These are phyloP conservation scores for Ganoderma sp. DNA, from an alignment of 1,284 basidiomycete species.

Conservation along the genomic window DNA sequence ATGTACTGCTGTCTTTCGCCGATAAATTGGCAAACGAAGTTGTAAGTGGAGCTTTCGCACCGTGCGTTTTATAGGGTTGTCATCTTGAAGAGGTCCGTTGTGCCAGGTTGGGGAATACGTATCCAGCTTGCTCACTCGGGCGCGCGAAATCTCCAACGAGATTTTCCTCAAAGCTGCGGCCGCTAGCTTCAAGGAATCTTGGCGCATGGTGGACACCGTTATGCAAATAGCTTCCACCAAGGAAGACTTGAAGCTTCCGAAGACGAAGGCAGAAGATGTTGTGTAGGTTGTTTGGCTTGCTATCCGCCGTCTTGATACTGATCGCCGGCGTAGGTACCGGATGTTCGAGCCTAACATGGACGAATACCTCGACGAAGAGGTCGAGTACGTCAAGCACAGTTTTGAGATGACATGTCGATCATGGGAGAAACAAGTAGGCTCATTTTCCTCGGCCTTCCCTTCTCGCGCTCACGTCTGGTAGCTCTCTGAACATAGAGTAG, in stretches of 20 bases:
- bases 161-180: slow-evolving; percentile 87
- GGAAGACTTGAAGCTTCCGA: slow-evolving; percentile 36
- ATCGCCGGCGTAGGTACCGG: slow-evolving; percentile 63
- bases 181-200: slow-evolving; percentile 88
- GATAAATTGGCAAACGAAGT: slow-evolving; percentile 81
- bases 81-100: not conserved
- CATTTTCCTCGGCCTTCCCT: not conserved
- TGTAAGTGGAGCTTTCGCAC: slow-evolving; percentile 47
- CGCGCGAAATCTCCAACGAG: slow-evolving; percentile 75
- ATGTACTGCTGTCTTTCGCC: slow-evolving; percentile 77
- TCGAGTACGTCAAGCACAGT: slow-evolving; percentile 77
- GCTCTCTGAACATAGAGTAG: slow-evolving; percentile 34
- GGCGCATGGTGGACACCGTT: slow-evolving; percentile 84
- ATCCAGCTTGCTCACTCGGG: slow-evolving; percentile 75
- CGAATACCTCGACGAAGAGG: slow-evolving; percentile 94
- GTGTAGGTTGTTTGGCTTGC: slow-evolving; percentile 55
- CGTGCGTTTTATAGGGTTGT: not conserved
- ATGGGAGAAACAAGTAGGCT: slow-evolving; percentile 76
- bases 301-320: not conserved
- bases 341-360: slow-evolving; percentile 98
- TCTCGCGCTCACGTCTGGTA: slow-evolving; percentile 13
- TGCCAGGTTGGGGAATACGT: slow-evolving; percentile 87
- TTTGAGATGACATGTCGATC: slow-evolving; percentile 79
- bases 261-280: slow-evolving; percentile 75
- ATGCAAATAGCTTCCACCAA: slow-evolving; percentile 52